Conservation (phyloP, 805 yeast species). For the Candida pseudofarinosa region DNA sequence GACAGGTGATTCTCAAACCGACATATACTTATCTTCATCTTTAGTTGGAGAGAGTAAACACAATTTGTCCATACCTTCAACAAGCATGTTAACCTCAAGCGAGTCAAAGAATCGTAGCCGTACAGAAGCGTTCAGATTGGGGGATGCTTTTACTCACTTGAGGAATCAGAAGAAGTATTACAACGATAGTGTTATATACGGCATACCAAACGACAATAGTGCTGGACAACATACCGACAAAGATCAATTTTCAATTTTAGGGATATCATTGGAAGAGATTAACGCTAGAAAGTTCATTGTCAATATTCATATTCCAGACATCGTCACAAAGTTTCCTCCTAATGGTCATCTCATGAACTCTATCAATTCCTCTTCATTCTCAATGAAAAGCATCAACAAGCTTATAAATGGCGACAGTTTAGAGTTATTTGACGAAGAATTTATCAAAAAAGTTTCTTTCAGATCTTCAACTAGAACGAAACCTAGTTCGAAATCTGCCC, state of each 20-base stretch:
- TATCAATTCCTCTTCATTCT: constrained; percentile 6
- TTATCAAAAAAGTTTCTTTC: constrained; percentile 12
- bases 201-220: constrained; percentile 14
- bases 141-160: constrained; percentile 31
- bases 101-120: neutral
- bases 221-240: neutral
- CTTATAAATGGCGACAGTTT: constrained; percentile 8
- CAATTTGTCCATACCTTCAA: constrained; percentile 15
- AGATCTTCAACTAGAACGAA: constrained; percentile 3
- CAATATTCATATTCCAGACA: constrained; percentile 42
- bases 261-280: constrained; percentile 33
- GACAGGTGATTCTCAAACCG: constrained; percentile 18
- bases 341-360: constrained; percentile 14
- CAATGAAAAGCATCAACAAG: constrained; percentile 8
- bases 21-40: constrained; percentile 25
- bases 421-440: constrained; percentile 14
- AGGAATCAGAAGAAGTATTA: constrained; percentile 18
- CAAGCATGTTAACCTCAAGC: constrained; percentile 14
- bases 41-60: constrained; percentile 17
- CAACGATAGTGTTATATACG: constrained; percentile 29
- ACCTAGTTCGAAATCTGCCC: neutral
- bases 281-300: constrained; percentile 32
- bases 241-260: constrained; percentile 13
- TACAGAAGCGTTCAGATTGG: neutral
- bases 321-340: constrained; percentile 33